Conservation (phyloP, 2,329 filamentous ascomycete species). For the Chrysoporthe austroafricana region DNA sequence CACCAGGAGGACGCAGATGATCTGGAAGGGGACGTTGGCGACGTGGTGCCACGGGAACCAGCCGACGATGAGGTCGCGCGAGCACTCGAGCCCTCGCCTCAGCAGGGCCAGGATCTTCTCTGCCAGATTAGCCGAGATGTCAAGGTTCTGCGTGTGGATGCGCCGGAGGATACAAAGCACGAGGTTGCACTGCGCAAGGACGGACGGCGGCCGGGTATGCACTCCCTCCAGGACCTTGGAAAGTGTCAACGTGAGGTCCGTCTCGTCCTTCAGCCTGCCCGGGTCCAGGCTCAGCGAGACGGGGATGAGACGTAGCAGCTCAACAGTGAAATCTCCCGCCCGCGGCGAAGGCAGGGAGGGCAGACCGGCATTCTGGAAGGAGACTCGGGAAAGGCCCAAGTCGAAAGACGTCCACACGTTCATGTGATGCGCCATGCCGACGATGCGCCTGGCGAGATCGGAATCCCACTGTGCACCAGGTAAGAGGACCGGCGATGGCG, state of each 20-base stretch:
- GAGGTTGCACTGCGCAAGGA: slow-evolving; percentile 58
- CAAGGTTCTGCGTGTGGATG: slow-evolving; percentile 53
- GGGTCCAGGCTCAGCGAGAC: slow-evolving; percentile 59
- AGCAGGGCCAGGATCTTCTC: slow-evolving; percentile 53
- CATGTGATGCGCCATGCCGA: slow-evolving; percentile 58
- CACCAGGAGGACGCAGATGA: slow-evolving; percentile 58
- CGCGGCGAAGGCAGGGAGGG: slow-evolving; percentile 43
- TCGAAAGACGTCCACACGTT: slow-evolving; percentile 65
- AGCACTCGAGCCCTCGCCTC: slow-evolving; percentile 49
- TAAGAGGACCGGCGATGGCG: slow-evolving; percentile 34
- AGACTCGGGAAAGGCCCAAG: slow-evolving; percentile 57
- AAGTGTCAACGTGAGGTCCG: slow-evolving; percentile 49
- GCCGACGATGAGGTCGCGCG: slow-evolving; percentile 48
- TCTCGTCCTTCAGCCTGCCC: slow-evolving; percentile 44
- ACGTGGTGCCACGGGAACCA: slow-evolving; percentile 61
- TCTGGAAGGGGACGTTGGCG: slow-evolving; percentile 63
- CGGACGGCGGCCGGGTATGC: slow-evolving; percentile 47
- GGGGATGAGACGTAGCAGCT: slow-evolving; percentile 57
- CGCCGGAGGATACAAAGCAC: slow-evolving; percentile 59
- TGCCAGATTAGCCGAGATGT: slow-evolving; percentile 46
- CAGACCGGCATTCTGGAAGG: slow-evolving; percentile 45
- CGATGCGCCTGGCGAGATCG: slow-evolving; percentile 47
- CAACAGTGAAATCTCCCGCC: slow-evolving; percentile 47
- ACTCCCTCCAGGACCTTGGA: slow-evolving; percentile 44
- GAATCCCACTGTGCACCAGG: slow-evolving; percentile 36